phyloP scores from a whole-genome alignment of 2,329 filamentous ascomycete genomes.

The Aspergillus quadrilineatus region DNA sequence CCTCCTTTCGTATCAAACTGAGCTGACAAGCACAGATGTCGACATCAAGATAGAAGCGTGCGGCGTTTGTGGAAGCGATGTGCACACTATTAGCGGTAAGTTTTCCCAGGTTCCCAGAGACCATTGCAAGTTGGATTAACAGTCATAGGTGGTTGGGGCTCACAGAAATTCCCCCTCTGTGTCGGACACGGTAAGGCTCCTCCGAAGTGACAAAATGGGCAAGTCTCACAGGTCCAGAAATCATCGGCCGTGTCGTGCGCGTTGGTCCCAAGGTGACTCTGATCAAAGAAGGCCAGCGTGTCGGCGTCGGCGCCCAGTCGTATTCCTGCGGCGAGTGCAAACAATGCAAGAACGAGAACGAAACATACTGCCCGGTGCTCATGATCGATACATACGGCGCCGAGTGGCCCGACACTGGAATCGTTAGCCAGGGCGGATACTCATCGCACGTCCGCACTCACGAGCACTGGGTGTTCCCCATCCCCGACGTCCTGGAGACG shows the following conservation, averaged over 20 bases:
- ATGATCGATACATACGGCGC: conserved; percentile 54
- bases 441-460: conserved; percentile 68
- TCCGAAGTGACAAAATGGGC: neutral
- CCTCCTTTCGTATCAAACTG: neutral
- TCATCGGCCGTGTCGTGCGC: conserved; percentile 66
- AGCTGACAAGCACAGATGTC: conserved; percentile 56
- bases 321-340: conserved; percentile 65
- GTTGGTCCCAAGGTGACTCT: conserved; percentile 65
- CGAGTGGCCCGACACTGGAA: conserved; percentile 59
- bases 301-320: conserved; percentile 68
- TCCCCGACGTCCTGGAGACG: conserved; percentile 67
- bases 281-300: conserved; percentile 61
- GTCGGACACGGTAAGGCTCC: conserved; percentile 49
- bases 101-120: neutral
- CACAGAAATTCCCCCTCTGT: conserved; percentile 52
- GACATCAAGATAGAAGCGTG: conserved; percentile 84
- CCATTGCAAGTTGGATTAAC: conserved; percentile 6
- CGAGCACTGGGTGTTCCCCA: conserved; percentile 69
- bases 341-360: conserved; percentile 65
- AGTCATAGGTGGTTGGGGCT: conserved; percentile 52
- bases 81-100: conserved; percentile 62
- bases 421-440: conserved; percentile 67
- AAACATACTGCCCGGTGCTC: conserved; percentile 65
- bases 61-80: conserved; percentile 71
- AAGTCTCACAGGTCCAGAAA: conserved; percentile 48